Evolutionary conservation across 31 red algal species (phyloP).

Genomic region (Porphyra umbilicalis): DNA sequence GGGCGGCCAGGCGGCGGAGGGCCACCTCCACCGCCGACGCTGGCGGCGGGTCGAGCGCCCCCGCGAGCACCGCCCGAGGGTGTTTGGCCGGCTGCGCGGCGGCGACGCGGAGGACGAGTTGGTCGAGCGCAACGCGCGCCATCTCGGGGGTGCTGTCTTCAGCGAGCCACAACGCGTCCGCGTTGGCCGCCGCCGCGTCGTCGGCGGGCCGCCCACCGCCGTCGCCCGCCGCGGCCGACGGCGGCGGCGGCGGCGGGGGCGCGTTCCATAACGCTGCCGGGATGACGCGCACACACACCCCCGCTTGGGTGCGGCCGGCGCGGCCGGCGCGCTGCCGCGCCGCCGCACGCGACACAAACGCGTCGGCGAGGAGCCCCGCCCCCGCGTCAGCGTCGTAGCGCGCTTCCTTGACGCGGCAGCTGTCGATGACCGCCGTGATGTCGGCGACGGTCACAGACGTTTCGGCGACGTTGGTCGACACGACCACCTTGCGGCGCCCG

Average conservation of each 20-base stretch:
- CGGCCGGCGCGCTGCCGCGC: conserved; percentile 88
- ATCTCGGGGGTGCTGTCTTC: conserved; percentile 45
- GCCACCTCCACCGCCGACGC: conserved; percentile 32
- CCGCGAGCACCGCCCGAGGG: conserved; percentile 40
- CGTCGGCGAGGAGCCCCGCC: conserved; percentile 49
- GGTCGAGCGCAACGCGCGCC: conserved; percentile 55
- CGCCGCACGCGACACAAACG: conserved; percentile 73
- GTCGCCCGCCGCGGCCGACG: neutral
- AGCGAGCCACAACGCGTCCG: neutral
- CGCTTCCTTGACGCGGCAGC: conserved; percentile 56
- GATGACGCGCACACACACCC: conserved; percentile 71
- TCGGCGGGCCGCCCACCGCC: neutral
- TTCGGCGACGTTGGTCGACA: conserved; percentile 95
- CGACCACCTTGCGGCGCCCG: conserved; percentile 82
- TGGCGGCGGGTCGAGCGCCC: conserved; percentile 62
- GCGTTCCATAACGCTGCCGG: neutral
- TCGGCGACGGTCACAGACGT: conserved; percentile 92
- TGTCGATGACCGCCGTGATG: conserved; percentile 82
- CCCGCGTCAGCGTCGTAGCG: conserved; percentile 33
- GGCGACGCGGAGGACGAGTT: conserved; percentile 55
- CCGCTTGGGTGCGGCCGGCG: conserved; percentile 74
- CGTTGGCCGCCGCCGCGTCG: conserved; percentile 14
- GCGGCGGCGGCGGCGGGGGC: neutral
- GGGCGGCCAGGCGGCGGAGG: conserved; percentile 31
- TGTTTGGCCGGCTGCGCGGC: conserved; percentile 15